Base-by-base conservation (phyloP, 169 alveolate species). In the Plasmodium sp. region DNA sequence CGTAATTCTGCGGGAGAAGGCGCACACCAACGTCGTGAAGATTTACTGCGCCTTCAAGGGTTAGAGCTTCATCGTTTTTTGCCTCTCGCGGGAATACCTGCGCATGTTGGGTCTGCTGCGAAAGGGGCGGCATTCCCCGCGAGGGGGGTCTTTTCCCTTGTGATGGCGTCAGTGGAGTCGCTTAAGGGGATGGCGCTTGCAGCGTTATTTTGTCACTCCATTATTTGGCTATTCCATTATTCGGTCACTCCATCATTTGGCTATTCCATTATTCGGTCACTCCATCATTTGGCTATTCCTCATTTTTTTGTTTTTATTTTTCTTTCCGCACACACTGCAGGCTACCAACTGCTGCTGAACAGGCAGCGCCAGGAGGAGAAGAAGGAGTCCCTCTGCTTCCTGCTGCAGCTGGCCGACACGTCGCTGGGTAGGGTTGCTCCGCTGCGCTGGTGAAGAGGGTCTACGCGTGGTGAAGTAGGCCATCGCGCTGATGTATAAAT, bases 1-100 rank as follows among this genome's bases (percentile, higher is more conserved):
- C 54, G 62, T 85, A 14, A 75, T 85, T 48, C 77, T 85, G 93
- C 54, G 93, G 34, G 93, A 85, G 67, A 85, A 85, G 81, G 93
- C 93, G 4, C 93, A 85, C 48, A 75, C 41, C 34, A 75, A 75
- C 31, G 84, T 85, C 22, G 45, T 85, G 36, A 41, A 75, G 27
- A 34, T 85, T 33, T 85, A 85, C 33, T 85, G 93, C 67, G 77
- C 81, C 5, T 85, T 85, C 67, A 85, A 85, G 33, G 93, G 93
- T 85, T 48, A 85, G 27, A 75, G 16, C 1, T 67, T 22, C 33
- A 16, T 48, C 58, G 58, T 22, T 16, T 34, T 18, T 56, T 58
- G 6, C 36, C 16, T 58, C 14, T 33, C 12, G 39, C 62, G 18
- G n/a, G 43, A 10, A 45, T 54, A 10, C 62, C 22, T 31, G 36